Base-by-base conservation (phyloP, 192 early-diverging fungal species). In the Podila horticola region DNA sequence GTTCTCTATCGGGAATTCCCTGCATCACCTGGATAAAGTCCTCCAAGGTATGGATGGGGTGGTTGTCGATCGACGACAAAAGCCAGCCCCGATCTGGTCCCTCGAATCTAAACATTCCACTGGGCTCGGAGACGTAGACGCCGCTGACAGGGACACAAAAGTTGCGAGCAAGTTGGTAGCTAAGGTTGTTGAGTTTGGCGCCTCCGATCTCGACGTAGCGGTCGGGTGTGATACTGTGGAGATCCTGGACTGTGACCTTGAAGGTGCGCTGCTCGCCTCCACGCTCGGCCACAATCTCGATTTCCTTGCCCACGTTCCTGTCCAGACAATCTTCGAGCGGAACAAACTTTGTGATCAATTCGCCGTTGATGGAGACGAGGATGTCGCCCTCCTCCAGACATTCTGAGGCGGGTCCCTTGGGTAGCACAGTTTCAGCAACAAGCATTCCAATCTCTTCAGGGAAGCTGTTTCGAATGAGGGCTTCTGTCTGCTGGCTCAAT, bases 161-260 rank as follows among this genome's bases (percentile, higher is more conserved):
- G 22, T 85, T 81, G 64, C 91, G 85, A 6, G 93, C 93, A 24
- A 95, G 84, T 68, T 94, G 92, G 69, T 92, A 94, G 24, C 91
- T 92, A 3, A 95, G 84, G 62, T 92, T 82, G 75, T 93, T 88
- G 31, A 94, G 75, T 67, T 91, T 93, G 30, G 89, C 90, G 20
- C 95, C 95, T 62, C 96, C 96, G 67, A 95, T 89, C 73, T 95
- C 91, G 5, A 98, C 90, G 84, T 92, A 94, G 13, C 93, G 87
- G 73, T 95, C 91, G 8, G 96, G 95, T 1, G 95, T 95, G 72
- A 94, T 90, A n/a, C 87, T 83, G 75, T 95, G 92, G n/a, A 95
- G 79, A 72, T 95, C 90, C 38, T 91, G 86, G 7, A 94, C 92
- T 6, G 30, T 30, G 57, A 94, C 83, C 10, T 61, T 79, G 59